Evolutionary conservation across 2,329 filamentous ascomycete genomes (phyloP).

Genomic region (Cordyceps militaris): DNA sequence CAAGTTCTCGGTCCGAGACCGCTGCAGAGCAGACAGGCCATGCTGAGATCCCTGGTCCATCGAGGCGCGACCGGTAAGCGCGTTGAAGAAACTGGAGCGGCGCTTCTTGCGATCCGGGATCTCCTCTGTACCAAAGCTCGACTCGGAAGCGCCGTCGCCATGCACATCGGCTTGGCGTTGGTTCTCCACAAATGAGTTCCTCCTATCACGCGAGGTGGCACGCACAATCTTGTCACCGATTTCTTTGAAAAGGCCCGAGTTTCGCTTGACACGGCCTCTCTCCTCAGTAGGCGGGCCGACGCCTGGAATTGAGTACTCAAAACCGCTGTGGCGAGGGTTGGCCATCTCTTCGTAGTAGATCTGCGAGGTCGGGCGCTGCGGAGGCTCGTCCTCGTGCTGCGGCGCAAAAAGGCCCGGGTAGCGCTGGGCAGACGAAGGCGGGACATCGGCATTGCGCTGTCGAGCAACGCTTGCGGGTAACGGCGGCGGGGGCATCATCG

Average conservation of each 20-base stretch:
- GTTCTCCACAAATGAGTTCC: slow-evolving; percentile 21
- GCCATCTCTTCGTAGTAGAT: slow-evolving; percentile 24
- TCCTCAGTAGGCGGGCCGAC: slow-evolving; percentile 31
- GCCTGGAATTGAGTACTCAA: slow-evolving; percentile 31
- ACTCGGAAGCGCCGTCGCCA: slow-evolving; percentile 35
- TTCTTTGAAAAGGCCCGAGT: slow-evolving; percentile 45
- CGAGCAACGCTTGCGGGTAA: slow-evolving; percentile 14
- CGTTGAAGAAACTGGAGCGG: slow-evolving; percentile 32
- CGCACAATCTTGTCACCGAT: slow-evolving; percentile 38
- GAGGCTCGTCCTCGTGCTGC: slow-evolving; percentile 11
- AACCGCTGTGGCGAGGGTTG: slow-evolving; percentile 32
- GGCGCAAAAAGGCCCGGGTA: slow-evolving; percentile 41
- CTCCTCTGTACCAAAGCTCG: slow-evolving; percentile 35
- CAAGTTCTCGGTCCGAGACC: background rate
- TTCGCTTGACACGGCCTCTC: slow-evolving; percentile 29
- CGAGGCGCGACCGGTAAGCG: slow-evolving; percentile 21
- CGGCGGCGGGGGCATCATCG: slow-evolving; percentile 13
- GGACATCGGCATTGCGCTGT: slow-evolving; percentile 31
- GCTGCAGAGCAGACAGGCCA: background rate
- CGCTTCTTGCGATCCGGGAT: slow-evolving; percentile 30
- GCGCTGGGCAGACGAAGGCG: slow-evolving; percentile 44
- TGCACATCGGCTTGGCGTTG: slow-evolving; percentile 16
- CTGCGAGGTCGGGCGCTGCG: background rate
- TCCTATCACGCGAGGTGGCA: slow-evolving; percentile 26
- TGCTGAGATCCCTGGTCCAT: slow-evolving; percentile 16